Conservation (phyloP, 2,329 filamentous ascomycete species). For the Xylaria multiplex region DNA sequence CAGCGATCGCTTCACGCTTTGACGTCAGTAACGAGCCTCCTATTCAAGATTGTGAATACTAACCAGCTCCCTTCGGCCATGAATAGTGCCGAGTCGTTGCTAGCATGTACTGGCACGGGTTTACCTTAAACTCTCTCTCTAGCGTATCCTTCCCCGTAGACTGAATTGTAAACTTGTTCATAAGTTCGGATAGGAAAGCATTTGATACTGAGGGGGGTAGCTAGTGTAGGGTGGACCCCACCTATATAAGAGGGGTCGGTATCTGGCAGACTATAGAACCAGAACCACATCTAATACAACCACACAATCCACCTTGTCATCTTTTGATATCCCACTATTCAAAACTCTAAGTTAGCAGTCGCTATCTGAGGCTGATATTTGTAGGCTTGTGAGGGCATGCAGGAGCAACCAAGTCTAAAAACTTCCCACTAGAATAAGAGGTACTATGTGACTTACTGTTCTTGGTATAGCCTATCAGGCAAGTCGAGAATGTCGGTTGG, state of each 20-base stretch:
- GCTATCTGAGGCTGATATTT: not conserved
- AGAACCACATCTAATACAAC: too few species aligned
- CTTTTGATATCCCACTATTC: conserved; percentile 52
- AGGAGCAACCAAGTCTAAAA: not conserved
- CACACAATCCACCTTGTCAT: too few species aligned
- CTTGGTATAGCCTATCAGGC: conserved; percentile 50
- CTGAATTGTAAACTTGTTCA: conserved; percentile 53
- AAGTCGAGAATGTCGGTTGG: conserved; percentile 54
- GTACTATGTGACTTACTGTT: conserved; percentile 43
- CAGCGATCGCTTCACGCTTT: conserved; percentile 51
- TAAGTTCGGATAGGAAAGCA: conserved; percentile 47
- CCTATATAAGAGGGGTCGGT: too few species aligned
- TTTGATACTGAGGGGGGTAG: too few species aligned
- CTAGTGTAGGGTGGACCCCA: too few species aligned
- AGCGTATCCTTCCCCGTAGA: conserved; percentile 53
- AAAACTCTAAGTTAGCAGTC: not conserved
- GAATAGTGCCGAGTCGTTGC: conserved; percentile 59
- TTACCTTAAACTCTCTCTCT: conserved; percentile 50
- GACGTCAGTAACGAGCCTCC: not conserved
- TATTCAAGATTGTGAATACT: conserved; percentile 17
- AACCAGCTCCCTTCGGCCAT: conserved; percentile 60
- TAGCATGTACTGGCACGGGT: conserved; percentile 52
- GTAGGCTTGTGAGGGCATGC: not conserved
- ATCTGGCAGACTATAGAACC: too few species aligned
- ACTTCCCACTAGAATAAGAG: not conserved